phyloP scores from a whole-genome alignment of 257 asterid genomes.

The Ligustrum vulgare region DNA sequence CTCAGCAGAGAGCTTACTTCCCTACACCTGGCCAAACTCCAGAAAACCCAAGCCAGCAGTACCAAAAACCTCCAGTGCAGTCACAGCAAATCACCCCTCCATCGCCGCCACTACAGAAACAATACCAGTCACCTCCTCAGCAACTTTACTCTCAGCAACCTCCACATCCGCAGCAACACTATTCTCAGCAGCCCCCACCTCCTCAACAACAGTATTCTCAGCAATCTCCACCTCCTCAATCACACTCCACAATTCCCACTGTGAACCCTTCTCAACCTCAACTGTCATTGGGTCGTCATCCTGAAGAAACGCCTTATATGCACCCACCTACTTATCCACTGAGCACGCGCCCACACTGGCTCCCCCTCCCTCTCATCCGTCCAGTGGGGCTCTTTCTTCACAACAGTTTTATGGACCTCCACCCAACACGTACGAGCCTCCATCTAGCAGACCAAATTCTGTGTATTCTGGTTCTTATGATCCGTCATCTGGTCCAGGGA shows the following conservation, averaged over 20 bases:
- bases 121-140: constrained; percentile 18
- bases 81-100: constrained; percentile 31
- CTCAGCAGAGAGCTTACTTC: constrained; percentile 63
- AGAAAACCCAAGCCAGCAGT: constrained; percentile 54
- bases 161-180: constrained; percentile 47
- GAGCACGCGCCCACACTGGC: constrained; percentile 49
- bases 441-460: constrained; percentile 58
- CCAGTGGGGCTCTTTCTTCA: constrained; percentile 33
- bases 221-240: constrained; percentile 54
- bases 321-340: constrained; percentile 59
- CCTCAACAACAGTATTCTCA: constrained; percentile 17
- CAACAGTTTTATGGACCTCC: constrained; percentile 63
- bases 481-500: constrained; percentile 54
- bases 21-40: constrained; percentile 57
- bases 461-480: constrained; percentile 67
- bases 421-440: constrained; percentile 63
- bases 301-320: constrained; percentile 62
- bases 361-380: constrained; percentile 32
- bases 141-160: constrained; percentile 26
- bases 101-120: constrained; percentile 24
- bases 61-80: constrained; percentile 55
- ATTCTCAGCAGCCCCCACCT: constrained; percentile 25
- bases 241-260: constrained; percentile 44
- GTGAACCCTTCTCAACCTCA: constrained; percentile 51
- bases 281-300: constrained; percentile 57